phyloP scores from a whole-genome alignment of 2,329 filamentous ascomycete species.

The Rhynchosporium graminicola region DNA sequence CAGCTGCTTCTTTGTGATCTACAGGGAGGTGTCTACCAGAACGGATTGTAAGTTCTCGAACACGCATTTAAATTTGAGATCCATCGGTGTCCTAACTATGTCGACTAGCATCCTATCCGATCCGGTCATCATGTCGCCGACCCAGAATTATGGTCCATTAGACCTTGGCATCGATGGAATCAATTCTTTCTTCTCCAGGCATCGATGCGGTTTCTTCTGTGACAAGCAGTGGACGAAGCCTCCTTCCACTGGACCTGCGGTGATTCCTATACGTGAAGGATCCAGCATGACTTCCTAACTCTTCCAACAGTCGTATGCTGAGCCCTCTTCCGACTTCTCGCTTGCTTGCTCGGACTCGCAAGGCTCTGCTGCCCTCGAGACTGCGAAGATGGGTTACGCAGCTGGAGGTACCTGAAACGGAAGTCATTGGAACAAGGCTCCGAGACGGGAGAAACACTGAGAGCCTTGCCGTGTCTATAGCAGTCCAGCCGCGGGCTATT shows the following conservation, averaged over 20 bases:
- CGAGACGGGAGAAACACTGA: background rate
- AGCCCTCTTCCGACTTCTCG: no score
- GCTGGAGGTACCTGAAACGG: background rate
- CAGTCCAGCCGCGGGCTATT: no score
- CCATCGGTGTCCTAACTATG: background rate
- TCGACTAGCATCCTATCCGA: background rate
- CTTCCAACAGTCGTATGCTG: no score
- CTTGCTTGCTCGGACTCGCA: no score
- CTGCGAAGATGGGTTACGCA: background rate
- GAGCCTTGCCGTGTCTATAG: no score
- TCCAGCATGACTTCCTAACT: background rate
- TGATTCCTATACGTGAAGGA: background rate
- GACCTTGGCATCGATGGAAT: background rate
- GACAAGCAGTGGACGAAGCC: background rate
- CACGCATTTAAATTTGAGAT: background rate
- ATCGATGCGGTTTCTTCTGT: constrained; percentile 3
- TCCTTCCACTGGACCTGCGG: background rate
- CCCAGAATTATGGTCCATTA: background rate
- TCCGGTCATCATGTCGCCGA: background rate
- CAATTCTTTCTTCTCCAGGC: background rate
- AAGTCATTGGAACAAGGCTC: background rate
- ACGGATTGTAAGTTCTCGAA: background rate
- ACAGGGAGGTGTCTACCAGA: background rate
- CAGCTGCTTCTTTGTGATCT: background rate
- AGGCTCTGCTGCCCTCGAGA: background rate